Evolutionary conservation across 805 yeast genomes (phyloP).

Genomic region (Myxozyma nipponensis): DNA sequence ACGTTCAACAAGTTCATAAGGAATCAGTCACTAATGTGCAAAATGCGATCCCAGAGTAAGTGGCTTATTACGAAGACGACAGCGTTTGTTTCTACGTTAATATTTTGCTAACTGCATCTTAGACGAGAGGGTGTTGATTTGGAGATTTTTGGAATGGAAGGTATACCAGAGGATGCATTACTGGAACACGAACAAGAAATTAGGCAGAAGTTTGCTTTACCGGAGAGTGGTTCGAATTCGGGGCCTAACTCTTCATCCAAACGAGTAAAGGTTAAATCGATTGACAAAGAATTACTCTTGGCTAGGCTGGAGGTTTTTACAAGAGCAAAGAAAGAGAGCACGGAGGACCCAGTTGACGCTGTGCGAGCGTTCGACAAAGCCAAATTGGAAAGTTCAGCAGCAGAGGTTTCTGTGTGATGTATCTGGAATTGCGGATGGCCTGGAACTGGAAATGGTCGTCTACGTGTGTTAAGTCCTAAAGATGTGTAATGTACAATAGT

Average conservation of each 20-base stretch:
- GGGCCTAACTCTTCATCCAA: not conserved
- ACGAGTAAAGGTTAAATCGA: not conserved
- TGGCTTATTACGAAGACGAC: not conserved
- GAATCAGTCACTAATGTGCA: conserved; percentile 21
- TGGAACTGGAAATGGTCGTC: too few relatives aligned
- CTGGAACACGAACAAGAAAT: conserved; percentile 22
- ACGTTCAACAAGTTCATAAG: conserved; percentile 30
- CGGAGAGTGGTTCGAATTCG: conserved; percentile 6
- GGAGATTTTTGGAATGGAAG: conserved; percentile 32
- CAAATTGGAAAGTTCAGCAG: not conserved
- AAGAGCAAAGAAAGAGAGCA: not conserved
- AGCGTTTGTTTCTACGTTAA: not conserved
- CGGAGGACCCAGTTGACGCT: not conserved
- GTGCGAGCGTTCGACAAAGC: not conserved
- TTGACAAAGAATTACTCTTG: not conserved
- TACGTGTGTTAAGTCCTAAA: too few relatives aligned
- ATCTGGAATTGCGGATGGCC: too few relatives aligned
- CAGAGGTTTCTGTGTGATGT: too few relatives aligned
- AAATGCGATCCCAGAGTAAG: conserved; percentile 25
- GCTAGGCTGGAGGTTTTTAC: not conserved
- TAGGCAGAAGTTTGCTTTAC: conserved; percentile 15
- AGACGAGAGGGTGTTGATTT: conserved; percentile 27
- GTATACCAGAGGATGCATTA: conserved; percentile 28
- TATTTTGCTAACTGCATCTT: not conserved
- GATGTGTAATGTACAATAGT: too few relatives aligned